A percentile compares a stretch with the other conserved stretches of the same genome.
Evolutionary conservation across 1,284 basidiomycete genomes (phyloP).

Genomic region (Phlebopus sp.): DNA sequence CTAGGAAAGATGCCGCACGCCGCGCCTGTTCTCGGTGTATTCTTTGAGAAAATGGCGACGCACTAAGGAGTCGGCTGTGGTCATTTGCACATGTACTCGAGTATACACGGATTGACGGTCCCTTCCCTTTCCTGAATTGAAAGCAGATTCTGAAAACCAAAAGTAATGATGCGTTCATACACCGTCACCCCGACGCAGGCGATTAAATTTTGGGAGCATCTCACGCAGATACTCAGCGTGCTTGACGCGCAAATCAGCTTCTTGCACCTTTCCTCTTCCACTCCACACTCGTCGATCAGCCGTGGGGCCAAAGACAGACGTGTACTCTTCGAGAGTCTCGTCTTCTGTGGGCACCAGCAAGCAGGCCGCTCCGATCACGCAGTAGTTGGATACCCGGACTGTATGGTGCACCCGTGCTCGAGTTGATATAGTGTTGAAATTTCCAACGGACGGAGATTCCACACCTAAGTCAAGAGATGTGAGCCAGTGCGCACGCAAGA

Average conservation of each 20-base stretch:
- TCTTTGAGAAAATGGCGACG: constrained; percentile 18
- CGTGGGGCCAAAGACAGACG: constrained; percentile 78
- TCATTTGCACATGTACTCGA: not conserved
- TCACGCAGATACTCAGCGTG: constrained; percentile 90
- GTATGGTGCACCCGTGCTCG: constrained; percentile 77
- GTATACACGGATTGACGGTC: not conserved
- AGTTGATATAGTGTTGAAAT: constrained; percentile 82
- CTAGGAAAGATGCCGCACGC: constrained; percentile 19
- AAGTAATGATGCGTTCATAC: constrained; percentile 24
- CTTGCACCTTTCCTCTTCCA: constrained; percentile 81
- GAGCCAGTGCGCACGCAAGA: constrained; percentile 1
- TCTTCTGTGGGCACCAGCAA: constrained; percentile 72
- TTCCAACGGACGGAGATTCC: constrained; percentile 80
- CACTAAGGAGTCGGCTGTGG: not conserved
- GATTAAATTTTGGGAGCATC: constrained; percentile 86
- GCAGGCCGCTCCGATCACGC: constrained; percentile 79
- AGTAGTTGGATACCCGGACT: constrained; percentile 75
- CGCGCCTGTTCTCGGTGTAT: constrained; percentile 14
- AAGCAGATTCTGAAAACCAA: no score
- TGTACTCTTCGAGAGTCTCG: constrained; percentile 80
- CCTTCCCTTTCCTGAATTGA: no score
- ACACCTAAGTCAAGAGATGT: constrained; percentile 52
- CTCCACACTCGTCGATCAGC: constrained; percentile 80
- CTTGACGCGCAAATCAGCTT: constrained; percentile 79
- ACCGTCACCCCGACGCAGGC: constrained; percentile 61